Percentiles rank a stretch among this genome's conserved stretches.
These are phyloP conservation scores for Pyrenula aspistea DNA, from an alignment of 495 filamentous ascomycete genomes.

Conservation along the genomic window DNA sequence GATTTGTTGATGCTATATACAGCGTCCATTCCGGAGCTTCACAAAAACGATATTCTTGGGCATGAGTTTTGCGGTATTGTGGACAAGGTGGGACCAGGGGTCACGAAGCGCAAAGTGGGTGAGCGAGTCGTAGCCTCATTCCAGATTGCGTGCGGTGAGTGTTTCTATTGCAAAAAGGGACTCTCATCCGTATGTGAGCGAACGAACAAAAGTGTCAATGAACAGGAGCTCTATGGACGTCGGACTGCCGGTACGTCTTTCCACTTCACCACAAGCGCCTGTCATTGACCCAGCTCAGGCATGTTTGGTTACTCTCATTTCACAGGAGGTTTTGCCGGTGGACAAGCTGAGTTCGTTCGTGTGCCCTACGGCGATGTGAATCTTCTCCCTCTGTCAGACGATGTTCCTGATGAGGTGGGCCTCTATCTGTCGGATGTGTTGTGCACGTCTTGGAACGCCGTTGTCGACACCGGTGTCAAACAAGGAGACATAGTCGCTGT, in stretches of 20 bases:
- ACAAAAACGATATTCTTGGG: slow-evolving; percentile 65
- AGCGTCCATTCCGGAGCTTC: slow-evolving; percentile 46
- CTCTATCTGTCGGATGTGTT: slow-evolving; percentile 65
- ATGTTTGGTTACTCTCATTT: slow-evolving; percentile 34
- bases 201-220: slow-evolving; percentile 54
- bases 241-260: slow-evolving; percentile 45
- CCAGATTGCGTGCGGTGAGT: slow-evolving; percentile 53
- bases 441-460: slow-evolving; percentile 54
- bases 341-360: slow-evolving; percentile 66
- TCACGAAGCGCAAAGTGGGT: slow-evolving; percentile 42
- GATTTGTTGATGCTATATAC: neutral
- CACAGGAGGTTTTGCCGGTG: slow-evolving; percentile 66
- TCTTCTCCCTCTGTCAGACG: slow-evolving; percentile 59
- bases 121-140: slow-evolving; percentile 64
- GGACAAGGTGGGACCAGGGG: slow-evolving; percentile 45
- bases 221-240: slow-evolving; percentile 52
- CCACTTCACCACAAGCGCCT: neutral
- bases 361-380: slow-evolving; percentile 65
- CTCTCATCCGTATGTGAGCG: slow-evolving; percentile 60
- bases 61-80: slow-evolving; percentile 70
- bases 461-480: slow-evolving; percentile 63
- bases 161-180: slow-evolving; percentile 63
- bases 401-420: slow-evolving; percentile 64
- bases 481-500: slow-evolving; percentile 60
- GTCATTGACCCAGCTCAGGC: neutral